phyloP scores from a whole-genome alignment of 2,329 filamentous ascomycete genomes.

The Botryotinia narcissicola region DNA sequence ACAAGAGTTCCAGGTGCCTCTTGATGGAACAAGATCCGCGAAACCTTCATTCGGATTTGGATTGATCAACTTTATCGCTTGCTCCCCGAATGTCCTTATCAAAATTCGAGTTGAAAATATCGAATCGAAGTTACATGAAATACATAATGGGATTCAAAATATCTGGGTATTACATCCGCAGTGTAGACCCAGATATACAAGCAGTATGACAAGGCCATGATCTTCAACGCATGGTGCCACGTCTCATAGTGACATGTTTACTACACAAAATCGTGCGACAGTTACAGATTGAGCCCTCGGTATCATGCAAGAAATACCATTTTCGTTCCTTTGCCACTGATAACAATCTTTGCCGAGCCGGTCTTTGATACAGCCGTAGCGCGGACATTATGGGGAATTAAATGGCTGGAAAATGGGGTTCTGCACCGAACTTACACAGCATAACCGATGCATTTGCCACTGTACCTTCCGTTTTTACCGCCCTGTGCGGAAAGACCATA shows the following conservation, averaged over 20 bases:
- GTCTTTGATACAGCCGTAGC: too few species aligned
- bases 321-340: background rate
- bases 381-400: background rate
- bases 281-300: background rate
- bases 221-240: background rate
- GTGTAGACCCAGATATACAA: background rate
- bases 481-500: background rate
- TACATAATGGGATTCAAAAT: background rate
- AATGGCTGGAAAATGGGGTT: background rate
- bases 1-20: background rate
- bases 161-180: background rate
- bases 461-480: background rate
- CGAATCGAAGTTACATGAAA: background rate
- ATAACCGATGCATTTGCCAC: conserved; percentile 5
- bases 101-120: background rate
- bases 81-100: background rate
- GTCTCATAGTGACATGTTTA: background rate
- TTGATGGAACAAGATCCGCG: background rate
- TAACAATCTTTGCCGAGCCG: background rate
- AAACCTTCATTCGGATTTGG: background rate
- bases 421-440: background rate
- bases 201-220: background rate
- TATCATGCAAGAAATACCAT: background rate
- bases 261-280: background rate
- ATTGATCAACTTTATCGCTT: background rate